Evolutionary conservation across 257 asterid genomes (phyloP).

Genomic region (Knoxia roxburghii): DNA sequence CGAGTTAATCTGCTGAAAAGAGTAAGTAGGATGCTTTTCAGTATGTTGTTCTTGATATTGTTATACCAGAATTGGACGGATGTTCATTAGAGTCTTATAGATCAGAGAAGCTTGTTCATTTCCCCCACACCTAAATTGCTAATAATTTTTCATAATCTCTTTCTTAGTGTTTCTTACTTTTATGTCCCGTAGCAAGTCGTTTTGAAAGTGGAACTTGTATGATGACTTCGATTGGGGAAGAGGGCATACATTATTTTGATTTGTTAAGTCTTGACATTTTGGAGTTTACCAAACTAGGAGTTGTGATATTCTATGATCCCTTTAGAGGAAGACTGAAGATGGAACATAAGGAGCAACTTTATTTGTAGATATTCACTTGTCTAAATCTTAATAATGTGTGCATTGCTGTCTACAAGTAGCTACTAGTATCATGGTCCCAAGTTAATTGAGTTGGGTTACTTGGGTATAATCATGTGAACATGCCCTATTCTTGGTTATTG

Average conservation of each 20-base stretch:
- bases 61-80: neutral
- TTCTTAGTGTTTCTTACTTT: neutral
- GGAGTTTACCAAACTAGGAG: neutral
- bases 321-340: neutral
- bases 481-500: neutral
- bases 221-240: neutral
- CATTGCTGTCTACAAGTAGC: neutral
- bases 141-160: neutral
- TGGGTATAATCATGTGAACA: neutral
- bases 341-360: neutral
- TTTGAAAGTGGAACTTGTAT: neutral
- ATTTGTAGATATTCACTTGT: neutral
- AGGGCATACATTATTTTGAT: neutral
- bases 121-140: neutral
- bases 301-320: too few species aligned
- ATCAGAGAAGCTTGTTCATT: neutral
- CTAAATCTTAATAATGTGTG: neutral
- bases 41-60: neutral
- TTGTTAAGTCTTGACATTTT: neutral
- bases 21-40: constrained; percentile 35
- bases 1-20: constrained; percentile 79
- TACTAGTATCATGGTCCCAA: neutral
- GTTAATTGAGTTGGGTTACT: neutral
- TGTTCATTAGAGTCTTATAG: too few species aligned
- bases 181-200: neutral